Percentiles rank a stretch among this genome's conserved stretches.
Conservation (phyloP, 23 red algal species). For the Gracilaria gracilis region DNA sequence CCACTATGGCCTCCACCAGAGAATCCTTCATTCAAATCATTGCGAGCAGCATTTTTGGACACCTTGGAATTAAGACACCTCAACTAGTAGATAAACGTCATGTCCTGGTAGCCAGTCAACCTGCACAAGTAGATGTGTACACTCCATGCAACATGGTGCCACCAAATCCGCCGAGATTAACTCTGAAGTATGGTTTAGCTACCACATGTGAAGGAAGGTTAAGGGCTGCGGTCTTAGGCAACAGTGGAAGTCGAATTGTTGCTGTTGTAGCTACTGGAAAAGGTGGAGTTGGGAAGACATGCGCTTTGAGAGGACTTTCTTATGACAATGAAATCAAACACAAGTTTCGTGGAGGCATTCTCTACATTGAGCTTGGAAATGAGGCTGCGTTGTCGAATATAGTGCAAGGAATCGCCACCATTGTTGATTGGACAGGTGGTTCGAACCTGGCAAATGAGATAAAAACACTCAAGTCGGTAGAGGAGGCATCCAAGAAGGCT, state of each 20-base stretch:
- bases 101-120: no score
- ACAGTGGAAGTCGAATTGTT: not conserved
- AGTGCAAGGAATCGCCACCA: not conserved
- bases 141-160: not conserved
- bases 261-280: not conserved
- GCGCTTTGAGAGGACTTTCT: conserved; percentile 10
- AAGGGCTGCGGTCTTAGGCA: not conserved
- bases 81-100: no score
- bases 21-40: no score
- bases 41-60: no score
- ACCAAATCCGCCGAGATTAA: not conserved
- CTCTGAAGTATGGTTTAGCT: not conserved
- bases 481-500: not conserved
- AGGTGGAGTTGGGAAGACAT: conserved; percentile 39
- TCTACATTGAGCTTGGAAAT: conserved; percentile 19
- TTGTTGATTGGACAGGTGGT: not conserved
- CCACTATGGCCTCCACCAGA: no score
- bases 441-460: not conserved
- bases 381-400: not conserved
- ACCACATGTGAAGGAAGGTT: conserved; percentile 10
- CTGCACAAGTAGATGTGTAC: not conserved
- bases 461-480: not conserved
- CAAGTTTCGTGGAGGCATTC: not conserved
- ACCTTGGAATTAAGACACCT: no score
- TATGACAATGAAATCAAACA: not conserved